These are phyloP conservation scores for Mucor mucedo DNA, from an alignment of 371 early-diverging fungal genomes.

Conservation along the genomic window DNA sequence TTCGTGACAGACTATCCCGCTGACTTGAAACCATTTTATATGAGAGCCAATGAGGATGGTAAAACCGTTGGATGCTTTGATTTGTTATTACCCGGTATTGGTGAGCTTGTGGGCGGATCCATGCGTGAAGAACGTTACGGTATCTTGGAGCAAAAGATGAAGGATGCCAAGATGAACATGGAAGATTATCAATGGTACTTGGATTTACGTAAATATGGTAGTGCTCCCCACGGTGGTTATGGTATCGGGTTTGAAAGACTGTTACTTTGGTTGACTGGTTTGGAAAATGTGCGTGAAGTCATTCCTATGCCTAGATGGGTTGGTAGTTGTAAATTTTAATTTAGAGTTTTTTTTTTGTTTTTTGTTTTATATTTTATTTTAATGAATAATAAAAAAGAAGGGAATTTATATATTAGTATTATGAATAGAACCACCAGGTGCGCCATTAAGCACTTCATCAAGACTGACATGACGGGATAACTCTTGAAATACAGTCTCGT, in stretches of 20 bases:
- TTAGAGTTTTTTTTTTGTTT: background rate
- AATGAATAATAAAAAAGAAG: background rate
- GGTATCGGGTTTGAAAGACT: slow-evolving; percentile 93
- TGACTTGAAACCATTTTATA: slow-evolving; percentile 89
- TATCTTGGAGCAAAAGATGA: slow-evolving; percentile 61
- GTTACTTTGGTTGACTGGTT: slow-evolving; percentile 78
- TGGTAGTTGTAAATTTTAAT: slow-evolving; percentile 58
- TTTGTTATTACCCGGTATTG: slow-evolving; percentile 86
- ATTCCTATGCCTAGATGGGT: slow-evolving; percentile 79
- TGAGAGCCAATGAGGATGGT: slow-evolving; percentile 70
- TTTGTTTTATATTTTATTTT: no score
- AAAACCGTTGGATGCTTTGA: slow-evolving; percentile 88
- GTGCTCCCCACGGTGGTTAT: slow-evolving; percentile 91
- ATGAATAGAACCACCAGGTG: slow-evolving; percentile 33
- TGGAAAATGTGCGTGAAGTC: slow-evolving; percentile 84
- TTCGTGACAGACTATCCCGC: slow-evolving; percentile 93
- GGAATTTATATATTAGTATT: slow-evolving; percentile 1
- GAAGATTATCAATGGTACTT: slow-evolving; percentile 88
- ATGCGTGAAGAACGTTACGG: slow-evolving; percentile 79
- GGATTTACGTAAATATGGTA: slow-evolving; percentile 83
- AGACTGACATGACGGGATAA: slow-evolving; percentile 81
- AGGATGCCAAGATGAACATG: slow-evolving; percentile 58
- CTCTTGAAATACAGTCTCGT: slow-evolving; percentile 81
- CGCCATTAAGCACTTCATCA: slow-evolving; percentile 72
- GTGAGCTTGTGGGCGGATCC: slow-evolving; percentile 91